These are phyloP conservation scores for Penicillium sp. DNA, from an alignment of 2,329 filamentous ascomycete species.

Conservation along the genomic window DNA sequence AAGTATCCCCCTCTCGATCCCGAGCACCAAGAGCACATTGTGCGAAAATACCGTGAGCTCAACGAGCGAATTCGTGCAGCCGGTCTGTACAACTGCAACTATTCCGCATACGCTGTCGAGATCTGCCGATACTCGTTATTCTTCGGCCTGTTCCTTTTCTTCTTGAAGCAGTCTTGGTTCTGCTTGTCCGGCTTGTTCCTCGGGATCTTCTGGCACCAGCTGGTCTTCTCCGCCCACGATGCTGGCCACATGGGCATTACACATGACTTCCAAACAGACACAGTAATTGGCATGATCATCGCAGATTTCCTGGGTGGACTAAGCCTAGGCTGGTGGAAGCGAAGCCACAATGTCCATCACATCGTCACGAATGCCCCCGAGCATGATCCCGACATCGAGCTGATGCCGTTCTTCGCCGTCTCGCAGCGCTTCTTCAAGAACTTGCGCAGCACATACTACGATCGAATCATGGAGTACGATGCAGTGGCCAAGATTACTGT, in stretches of 20 bases:
- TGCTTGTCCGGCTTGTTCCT: conserved; percentile 70
- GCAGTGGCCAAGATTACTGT: conserved; percentile 68
- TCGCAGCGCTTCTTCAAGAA: conserved; percentile 76
- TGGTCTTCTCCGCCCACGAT: conserved; percentile 92
- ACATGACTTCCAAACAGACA: conserved; percentile 80
- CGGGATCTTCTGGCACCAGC: conserved; percentile 88
- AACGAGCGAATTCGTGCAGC: conserved; percentile 70
- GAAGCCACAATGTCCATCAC: conserved; percentile 93
- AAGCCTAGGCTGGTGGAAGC: conserved; percentile 95
- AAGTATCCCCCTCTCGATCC: conserved; percentile 79
- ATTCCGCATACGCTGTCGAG: conserved; percentile 76
- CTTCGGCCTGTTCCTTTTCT: conserved; percentile 61
- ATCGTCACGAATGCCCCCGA: conserved; percentile 96
- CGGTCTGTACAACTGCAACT: conserved; percentile 83
- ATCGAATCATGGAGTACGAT: conserved; percentile 77
- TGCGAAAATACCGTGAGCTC: conserved; percentile 78
- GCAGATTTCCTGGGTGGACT: conserved; percentile 88
- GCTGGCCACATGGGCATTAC: conserved; percentile 97
- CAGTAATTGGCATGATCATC: conserved; percentile 83
- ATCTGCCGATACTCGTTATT: conserved; percentile 71
- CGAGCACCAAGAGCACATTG: conserved; percentile 72
- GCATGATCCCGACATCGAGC: conserved; percentile 92
- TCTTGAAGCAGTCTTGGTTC: conserved; percentile 67
- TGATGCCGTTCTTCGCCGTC: conserved; percentile 85
- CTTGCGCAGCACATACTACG: conserved; percentile 79